Conservation (phyloP, 768 basidiomycete species). For the Phanerodontia chrysosporium region DNA sequence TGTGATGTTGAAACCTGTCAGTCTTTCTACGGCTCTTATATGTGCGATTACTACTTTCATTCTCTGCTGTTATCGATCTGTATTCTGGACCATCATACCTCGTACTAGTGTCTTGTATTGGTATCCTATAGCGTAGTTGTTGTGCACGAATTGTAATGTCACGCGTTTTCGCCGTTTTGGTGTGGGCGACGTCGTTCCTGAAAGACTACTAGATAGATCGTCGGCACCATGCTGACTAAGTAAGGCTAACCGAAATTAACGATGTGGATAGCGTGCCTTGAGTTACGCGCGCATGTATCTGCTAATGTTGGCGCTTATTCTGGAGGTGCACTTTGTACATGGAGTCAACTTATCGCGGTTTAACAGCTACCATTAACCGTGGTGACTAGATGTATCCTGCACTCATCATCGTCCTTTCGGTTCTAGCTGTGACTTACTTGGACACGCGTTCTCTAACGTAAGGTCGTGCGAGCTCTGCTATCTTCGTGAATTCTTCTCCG, state of each 20-base stretch:
- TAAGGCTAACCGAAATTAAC: too few relatives aligned
- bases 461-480: neutral
- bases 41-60: neutral
- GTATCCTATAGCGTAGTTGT: neutral
- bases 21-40: neutral
- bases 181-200: too few relatives aligned
- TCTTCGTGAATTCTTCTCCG: neutral
- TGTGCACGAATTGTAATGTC: neutral
- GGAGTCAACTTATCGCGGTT: neutral
- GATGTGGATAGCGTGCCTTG: too few relatives aligned
- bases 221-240: too few relatives aligned
- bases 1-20: neutral
- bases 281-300: too few relatives aligned
- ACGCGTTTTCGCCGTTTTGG: neutral
- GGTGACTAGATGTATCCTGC: neutral
- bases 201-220: too few relatives aligned
- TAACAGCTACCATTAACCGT: neutral
- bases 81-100: conserved; percentile 14
- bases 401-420: neutral
- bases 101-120: neutral
- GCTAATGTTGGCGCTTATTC: too few relatives aligned
- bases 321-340: too few relatives aligned
- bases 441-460: neutral
- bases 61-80: conserved; percentile 11
- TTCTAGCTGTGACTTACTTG: neutral